Evolutionary conservation across 768 basidiomycete genomes (phyloP), one percentile per base, ranked within the genome.

Genomic region (Kockovaella imperatae): DNA sequence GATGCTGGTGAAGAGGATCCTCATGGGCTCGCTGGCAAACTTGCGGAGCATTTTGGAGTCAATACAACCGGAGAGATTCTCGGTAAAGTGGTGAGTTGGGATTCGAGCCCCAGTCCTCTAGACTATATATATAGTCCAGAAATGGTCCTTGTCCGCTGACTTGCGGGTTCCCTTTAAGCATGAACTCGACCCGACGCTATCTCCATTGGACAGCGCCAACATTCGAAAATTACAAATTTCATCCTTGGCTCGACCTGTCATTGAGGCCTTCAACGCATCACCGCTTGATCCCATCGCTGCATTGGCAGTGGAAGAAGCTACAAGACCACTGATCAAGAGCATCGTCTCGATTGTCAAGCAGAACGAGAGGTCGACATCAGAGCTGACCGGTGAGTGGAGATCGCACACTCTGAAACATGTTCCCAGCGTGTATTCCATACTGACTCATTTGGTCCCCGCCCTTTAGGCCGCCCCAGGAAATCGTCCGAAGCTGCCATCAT

Each of bases 191-290:
- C 46, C 50, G 3, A 40, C 41, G 0, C 44, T 64, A 5, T 42
- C 51, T 7, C 50, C 59, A 13, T 44, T 53, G 18, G 53, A 60
- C 36, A 52, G 57, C 0, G 52, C 54, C 32, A 64, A 64, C 43
- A 29, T 31, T n/a, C 56, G 62, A 25, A 64, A 64, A 45, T 50
- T 64, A 3, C 54, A 45, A 14, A 55, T 64, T 15, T 49, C 62
- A 3, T 29, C 40, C 20, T 53, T 61, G 13, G 44, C 62, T 5
- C 42, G 36, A 40, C 44, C 42, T 11, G 45, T 60, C 25, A 42
- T 60, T 26, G 45, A 38, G 15, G 21, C 49, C 4, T 57, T 35
- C 38, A 21, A 42, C 5, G n/a, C 31, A 4, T 17, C 45, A 3
- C 49, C 56, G 15, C 50, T 47, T 10, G 51, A 57, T 32, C 47